Percentiles rank a stretch among this genome's conserved stretches.
phyloP scores from a whole-genome alignment of 306 rosid genomes.

The Acacia acuminata region DNA sequence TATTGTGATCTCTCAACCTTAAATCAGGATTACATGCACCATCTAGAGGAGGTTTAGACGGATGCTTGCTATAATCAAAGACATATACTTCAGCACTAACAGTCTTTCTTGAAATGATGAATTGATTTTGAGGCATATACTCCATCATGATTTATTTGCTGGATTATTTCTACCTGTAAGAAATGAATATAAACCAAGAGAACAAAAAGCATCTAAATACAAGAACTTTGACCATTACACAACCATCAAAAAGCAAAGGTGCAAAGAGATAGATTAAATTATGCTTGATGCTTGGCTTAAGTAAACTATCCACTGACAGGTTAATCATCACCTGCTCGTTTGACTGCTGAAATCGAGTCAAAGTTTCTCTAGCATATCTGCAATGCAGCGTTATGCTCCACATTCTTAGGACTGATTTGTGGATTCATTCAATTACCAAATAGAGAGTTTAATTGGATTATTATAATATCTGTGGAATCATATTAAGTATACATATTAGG shows the following conservation, averaged over 20 bases:
- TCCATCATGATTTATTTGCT: conserved; percentile 96
- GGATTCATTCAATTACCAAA: background rate
- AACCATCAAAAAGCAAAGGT: background rate
- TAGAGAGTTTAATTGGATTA: background rate
- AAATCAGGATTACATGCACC: conserved; percentile 88
- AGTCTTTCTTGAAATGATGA: too few relatives aligned
- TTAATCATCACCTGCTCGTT: background rate
- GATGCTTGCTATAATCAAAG: too few relatives aligned
- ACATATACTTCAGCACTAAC: too few relatives aligned
- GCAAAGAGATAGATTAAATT: background rate
- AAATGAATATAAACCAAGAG: background rate
- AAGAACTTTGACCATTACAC: too few relatives aligned
- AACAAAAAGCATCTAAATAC: too few relatives aligned
- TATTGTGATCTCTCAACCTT: conserved; percentile 84
- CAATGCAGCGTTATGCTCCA: background rate
- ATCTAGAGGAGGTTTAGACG: too few relatives aligned
- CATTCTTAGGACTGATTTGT: background rate
- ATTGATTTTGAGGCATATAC: conserved; percentile 94
- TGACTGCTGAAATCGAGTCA: background rate
- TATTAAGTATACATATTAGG: background rate
- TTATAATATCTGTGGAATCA: background rate
- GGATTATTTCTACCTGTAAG: conserved; percentile 84
- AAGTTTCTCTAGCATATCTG: background rate
- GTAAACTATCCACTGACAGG: background rate
- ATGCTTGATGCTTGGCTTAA: background rate